Conservation (phyloP, 1,284 basidiomycete genomes). For the Pterula multifida region DNA sequence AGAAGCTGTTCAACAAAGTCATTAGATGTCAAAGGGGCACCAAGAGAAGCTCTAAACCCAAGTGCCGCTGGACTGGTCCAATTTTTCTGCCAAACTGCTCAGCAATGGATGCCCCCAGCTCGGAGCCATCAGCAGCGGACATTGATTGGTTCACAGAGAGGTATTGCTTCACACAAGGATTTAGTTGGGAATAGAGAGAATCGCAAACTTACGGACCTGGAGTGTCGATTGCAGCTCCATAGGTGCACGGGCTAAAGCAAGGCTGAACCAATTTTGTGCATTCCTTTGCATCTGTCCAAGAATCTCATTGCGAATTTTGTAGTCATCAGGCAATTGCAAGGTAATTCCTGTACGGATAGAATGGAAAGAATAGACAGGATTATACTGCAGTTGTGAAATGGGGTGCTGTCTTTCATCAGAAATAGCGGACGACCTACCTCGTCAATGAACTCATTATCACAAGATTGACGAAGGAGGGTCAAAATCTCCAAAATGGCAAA, state of each 20-base stretch:
- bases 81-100: constrained; percentile 75
- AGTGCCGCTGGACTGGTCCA: constrained; percentile 68
- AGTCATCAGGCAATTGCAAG: constrained; percentile 82
- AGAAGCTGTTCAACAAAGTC: constrained; percentile 32
- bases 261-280: constrained; percentile 74
- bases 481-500: constrained; percentile 87
- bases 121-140: constrained; percentile 59
- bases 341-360: constrained; percentile 71
- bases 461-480: constrained; percentile 78
- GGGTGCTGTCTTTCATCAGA: too few relatives aligned
- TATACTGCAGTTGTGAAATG: constrained; percentile 44
- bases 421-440: constrained; percentile 49
- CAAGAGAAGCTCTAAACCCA: constrained; percentile 36
- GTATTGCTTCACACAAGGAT: constrained; percentile 53
- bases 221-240: constrained; percentile 88
- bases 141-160: constrained; percentile 61
- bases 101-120: constrained; percentile 84
- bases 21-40: constrained; percentile 5
- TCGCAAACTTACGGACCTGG: constrained; percentile 39
- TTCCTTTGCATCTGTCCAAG: constrained; percentile 64
- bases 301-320: constrained; percentile 78
- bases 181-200: background rate
- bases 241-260: constrained; percentile 80
- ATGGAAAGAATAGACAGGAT: constrained; percentile 74
- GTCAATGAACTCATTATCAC: constrained; percentile 86